Conservation (phyloP, 148 eudicot species). For the Cornus suecica region DNA sequence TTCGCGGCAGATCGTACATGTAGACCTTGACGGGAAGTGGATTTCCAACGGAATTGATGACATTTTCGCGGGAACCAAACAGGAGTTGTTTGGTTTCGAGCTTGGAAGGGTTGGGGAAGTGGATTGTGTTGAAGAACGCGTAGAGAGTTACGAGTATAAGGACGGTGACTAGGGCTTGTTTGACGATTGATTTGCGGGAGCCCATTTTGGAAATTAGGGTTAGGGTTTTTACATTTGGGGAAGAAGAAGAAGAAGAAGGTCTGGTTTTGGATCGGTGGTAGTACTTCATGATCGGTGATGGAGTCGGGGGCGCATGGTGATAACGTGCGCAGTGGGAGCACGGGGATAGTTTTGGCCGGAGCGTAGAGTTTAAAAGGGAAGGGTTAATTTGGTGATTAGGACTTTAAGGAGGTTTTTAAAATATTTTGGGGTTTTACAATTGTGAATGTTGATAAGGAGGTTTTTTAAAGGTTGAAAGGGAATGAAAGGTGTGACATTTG, state of each 20-base stretch:
- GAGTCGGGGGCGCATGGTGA: not conserved
- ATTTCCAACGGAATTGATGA: not conserved
- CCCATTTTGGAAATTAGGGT: constrained; percentile 17
- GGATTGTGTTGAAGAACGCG: constrained; percentile 30
- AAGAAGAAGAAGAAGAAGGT: constrained; percentile 11
- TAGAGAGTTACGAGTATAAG: constrained; percentile 29
- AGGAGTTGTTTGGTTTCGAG: not conserved
- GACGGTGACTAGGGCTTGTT: constrained; percentile 30
- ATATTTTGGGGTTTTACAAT: too few relatives aligned
- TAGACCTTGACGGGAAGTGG: constrained; percentile 35
- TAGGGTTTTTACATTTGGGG: constrained; percentile 13
- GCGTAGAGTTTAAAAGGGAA: not conserved
- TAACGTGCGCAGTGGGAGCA: not conserved
- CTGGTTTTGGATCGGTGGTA: constrained; percentile 31
- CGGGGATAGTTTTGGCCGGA: not conserved
- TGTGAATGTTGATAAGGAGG: too few relatives aligned
- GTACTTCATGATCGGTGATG: constrained; percentile 16
- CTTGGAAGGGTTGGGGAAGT: constrained; percentile 13
- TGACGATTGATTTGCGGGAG: constrained; percentile 26
- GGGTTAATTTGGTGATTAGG: not conserved
- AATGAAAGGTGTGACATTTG: too few relatives aligned
- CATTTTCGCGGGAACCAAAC: not conserved
- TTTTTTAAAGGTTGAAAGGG: too few relatives aligned
- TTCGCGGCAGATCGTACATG: constrained; percentile 77
- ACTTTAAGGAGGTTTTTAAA: too few relatives aligned